phyloP scores from a whole-genome alignment of 768 basidiomycete species.

The Solioccasus polychromus region DNA sequence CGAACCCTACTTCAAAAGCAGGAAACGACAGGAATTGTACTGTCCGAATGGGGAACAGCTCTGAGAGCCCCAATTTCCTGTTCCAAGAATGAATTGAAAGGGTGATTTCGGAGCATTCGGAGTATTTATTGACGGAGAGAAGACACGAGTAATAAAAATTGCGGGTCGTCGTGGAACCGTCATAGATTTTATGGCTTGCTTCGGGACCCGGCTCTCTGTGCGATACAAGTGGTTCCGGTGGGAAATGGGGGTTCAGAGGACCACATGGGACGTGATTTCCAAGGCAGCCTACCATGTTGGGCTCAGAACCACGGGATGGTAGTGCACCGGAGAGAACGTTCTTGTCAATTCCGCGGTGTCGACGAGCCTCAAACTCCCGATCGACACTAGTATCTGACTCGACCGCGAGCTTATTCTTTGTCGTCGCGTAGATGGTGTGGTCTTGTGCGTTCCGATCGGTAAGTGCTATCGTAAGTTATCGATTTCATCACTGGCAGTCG shows the following conservation, averaged over 20 bases:
- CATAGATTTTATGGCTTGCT: neutral
- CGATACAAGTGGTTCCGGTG: constrained; percentile 1
- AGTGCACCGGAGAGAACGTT: neutral
- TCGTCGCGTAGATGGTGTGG: neutral
- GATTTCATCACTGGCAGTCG: neutral
- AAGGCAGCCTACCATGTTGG: neutral
- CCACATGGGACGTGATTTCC: constrained; percentile 5
- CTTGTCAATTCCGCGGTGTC: no score
- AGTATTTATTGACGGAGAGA: neutral
- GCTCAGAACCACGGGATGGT: neutral
- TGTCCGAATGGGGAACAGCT: constrained; percentile 6
- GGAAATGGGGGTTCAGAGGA: constrained; percentile 3
- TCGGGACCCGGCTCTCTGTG: neutral
- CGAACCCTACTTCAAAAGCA: constrained; percentile 8
- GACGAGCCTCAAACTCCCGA: no score
- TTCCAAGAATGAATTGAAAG: neutral
- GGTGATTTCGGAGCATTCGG: neutral
- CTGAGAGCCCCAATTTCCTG: neutral
- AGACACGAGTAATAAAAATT: neutral
- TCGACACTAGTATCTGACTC: no score
- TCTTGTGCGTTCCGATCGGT: neutral
- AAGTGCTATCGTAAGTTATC: neutral
- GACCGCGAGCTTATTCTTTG: neutral
- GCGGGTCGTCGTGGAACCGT: neutral
- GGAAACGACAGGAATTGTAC: neutral